Base-by-base conservation (phyloP, 1,284 basidiomycete genomes). In the Ceratobasidium sp. region DNA sequence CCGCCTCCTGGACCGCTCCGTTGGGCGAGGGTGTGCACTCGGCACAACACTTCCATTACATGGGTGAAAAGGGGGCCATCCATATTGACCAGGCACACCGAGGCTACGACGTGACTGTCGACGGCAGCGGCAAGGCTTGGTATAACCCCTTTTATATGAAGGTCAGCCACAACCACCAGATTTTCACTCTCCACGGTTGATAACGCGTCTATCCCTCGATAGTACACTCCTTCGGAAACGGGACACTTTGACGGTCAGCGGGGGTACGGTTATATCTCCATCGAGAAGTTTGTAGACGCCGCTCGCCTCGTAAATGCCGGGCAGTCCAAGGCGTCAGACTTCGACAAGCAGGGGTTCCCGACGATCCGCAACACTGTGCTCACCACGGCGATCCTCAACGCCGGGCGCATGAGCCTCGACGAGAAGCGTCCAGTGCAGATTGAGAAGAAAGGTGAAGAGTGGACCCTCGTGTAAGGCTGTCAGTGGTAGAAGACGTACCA, bases 11-110 rank as follows among this genome's bases (percentile, higher is more conserved):
- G 92, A 93, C 92, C 2, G 91, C 92, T 0, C 92, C 92, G 24
- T 83, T 92, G 63, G 74, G 63, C 37, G 74, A 84, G 9, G 85
- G 85, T 56, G 84, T 86, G 0, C 95, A 97, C 82, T 91, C 92
- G 11, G 92, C 92, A 72, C 95, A 98, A 81, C 89, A 93, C 80
- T 97, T 94, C 92, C 95, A 96, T 83, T 96, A 96, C 83, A 94
- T 96, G 92, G 94, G 88, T 49, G 90, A 93, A 83, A 95, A 93
- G 89, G 95, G 95, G 39, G 95, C 97, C 79, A 93, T 96, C 80
- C 88, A 87, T 65, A 92, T 97, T 78, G 94, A 97, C 85, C 95
- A 97, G 83, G 94, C 95, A 31, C 93, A 95, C 81, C 90, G 95
- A 79, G 95, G 95, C 6, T 97, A 97, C 85, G 92, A 93, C 80